Evolutionary conservation across 768 basidiomycete genomes (phyloP), one percentile per base, ranked within the genome.

Genomic region (Suillus tomentosus): DNA sequence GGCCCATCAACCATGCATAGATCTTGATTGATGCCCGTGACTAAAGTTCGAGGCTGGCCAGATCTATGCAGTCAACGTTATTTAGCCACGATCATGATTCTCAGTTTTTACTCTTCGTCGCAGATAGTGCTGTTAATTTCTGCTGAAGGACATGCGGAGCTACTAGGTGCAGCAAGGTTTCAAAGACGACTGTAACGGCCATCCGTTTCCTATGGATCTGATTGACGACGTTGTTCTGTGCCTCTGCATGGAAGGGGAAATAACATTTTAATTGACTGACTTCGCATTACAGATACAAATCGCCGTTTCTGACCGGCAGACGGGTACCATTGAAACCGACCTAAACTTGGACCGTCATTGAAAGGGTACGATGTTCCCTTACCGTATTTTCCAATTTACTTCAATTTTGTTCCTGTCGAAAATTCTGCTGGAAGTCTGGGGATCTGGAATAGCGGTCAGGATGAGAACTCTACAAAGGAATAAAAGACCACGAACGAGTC

Each of bases 331-430:
- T 34, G 53, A 31, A 53, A 10, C 31, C 10, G 37, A 56, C 56
- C 58, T 27, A 17, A 40, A 65, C 22, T 7, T 66, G 22, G 45
- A 57, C 62, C 36, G 66, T 37, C 40, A 73, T 31, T 31, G 31
- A 31, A 31, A 5, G 40, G 67, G 68, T 17, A 50, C 61, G 51
- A 31, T 69, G 68, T 75, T 80, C 17, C 83, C 85, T 22, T 79
- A 98, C 83, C 43, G 81, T 34, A 97, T 72, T 73, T 93, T 90
- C 94, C 95, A 97, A 69, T 95, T 93, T 63, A 96, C 91, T 66
- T 92, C 85, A 15, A 98, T 31, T 84, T 8, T 84, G 85, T 60
- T 88, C 84, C 54, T 79, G 75, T 63, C 79, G 79, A 77, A 97
- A 31, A 31, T 31, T n/a, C n/a, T 74, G 94, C 91, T 8, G 95